These are phyloP conservation scores for Rhododendron henanense DNA, from an alignment of 148 eudicot species.

Conservation along the genomic window DNA sequence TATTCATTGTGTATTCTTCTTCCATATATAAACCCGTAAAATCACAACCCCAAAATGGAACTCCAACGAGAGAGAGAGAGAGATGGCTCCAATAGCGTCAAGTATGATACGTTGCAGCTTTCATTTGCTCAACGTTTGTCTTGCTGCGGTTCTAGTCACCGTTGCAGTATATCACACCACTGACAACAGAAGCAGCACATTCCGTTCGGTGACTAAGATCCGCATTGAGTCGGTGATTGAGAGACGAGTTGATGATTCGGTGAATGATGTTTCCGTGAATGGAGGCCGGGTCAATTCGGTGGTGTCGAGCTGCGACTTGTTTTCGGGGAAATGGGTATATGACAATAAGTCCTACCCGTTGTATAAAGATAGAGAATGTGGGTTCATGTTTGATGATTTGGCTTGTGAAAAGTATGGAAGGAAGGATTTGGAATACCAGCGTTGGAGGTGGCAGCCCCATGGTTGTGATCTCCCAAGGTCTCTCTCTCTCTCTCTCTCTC, in stretches of 20 bases:
- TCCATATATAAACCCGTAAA: background rate
- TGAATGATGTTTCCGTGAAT: background rate
- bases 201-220: background rate
- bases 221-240: no score
- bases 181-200: background rate
- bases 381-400: constrained; percentile 12
- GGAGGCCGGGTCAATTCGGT: background rate
- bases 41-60: background rate
- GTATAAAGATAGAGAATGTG: constrained; percentile 17
- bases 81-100: background rate
- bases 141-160: background rate
- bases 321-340: constrained; percentile 25
- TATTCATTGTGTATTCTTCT: background rate
- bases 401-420: constrained; percentile 27
- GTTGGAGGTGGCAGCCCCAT: constrained; percentile 29
- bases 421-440: constrained; percentile 18
- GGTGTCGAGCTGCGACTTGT: constrained; percentile 9
- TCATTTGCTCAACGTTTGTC: background rate
- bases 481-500: background rate
- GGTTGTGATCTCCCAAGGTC: constrained; percentile 26
- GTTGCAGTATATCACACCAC: background rate
- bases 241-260: background rate
- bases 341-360: constrained; percentile 23
- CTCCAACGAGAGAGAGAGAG: background rate
- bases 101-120: background rate